phyloP scores from a whole-genome alignment of 2,329 filamentous ascomycete genomes.

The Ascocoryne sarcoides region DNA sequence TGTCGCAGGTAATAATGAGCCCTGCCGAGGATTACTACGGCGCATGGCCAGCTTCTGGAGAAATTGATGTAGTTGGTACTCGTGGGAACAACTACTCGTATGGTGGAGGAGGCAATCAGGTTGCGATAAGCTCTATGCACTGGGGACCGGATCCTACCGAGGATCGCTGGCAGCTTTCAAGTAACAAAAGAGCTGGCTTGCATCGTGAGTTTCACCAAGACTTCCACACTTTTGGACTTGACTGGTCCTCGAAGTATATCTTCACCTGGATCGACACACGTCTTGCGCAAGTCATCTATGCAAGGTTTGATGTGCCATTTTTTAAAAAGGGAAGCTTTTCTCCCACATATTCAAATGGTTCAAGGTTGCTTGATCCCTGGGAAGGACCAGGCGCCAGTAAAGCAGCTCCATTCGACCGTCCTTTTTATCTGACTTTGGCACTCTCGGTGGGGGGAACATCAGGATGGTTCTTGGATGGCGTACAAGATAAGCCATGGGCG shows the following conservation, averaged over 20 bases:
- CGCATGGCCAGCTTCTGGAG: conserved; percentile 41
- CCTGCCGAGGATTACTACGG: conserved; percentile 40
- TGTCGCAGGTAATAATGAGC: conserved; percentile 43
- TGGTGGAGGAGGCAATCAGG: conserved; percentile 33
- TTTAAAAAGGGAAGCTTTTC: background rate
- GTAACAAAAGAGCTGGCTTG: conserved; percentile 14
- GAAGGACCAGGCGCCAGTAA: background rate
- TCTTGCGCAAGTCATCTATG: conserved; percentile 29
- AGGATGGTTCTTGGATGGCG: background rate
- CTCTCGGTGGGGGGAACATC: background rate
- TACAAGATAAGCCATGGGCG: background rate
- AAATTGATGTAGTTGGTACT: conserved; percentile 45
- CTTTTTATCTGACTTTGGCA: background rate
- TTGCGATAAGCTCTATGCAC: conserved; percentile 37
- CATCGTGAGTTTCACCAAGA: conserved; percentile 29
- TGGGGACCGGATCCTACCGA: conserved; percentile 33
- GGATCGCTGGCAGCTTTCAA: conserved; percentile 14
- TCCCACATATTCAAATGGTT: background rate
- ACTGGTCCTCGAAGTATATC: conserved; percentile 44
- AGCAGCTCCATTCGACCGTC: background rate
- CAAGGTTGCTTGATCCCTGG: background rate
- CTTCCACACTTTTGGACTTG: conserved; percentile 44
- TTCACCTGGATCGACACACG: conserved; percentile 44
- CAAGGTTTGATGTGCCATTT: background rate
- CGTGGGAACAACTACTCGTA: conserved; percentile 38